phyloP scores from a whole-genome alignment of 441 rosid species.

The Corymbia citriodora region DNA sequence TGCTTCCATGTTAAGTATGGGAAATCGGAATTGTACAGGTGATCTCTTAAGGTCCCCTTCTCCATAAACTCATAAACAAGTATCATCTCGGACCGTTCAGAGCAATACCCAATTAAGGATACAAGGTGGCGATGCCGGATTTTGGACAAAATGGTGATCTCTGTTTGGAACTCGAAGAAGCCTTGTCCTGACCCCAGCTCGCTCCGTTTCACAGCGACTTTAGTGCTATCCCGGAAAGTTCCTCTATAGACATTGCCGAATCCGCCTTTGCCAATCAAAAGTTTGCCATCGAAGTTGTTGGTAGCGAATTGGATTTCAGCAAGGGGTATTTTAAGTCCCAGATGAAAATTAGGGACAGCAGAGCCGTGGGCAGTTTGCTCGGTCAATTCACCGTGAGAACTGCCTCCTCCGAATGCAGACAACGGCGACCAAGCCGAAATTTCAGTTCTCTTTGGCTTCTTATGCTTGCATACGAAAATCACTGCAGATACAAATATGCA shows the following conservation, averaged over 20 bases:
- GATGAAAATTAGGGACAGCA: background rate
- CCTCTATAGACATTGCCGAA: slow-evolving; percentile 2
- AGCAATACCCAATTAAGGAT: slow-evolving; percentile 1
- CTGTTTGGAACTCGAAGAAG: background rate
- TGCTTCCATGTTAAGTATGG: slow-evolving; percentile 2
- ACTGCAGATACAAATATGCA: background rate
- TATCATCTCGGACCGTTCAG: background rate
- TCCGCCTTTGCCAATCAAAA: slow-evolving; percentile 1
- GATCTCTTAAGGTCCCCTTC: slow-evolving; percentile 3
- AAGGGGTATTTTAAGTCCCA: background rate
- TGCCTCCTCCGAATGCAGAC: background rate
- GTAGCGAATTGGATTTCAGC: background rate
- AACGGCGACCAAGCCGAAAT: background rate
- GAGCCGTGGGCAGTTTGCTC: background rate
- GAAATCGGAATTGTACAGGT: background rate
- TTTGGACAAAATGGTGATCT: slow-evolving; percentile 3
- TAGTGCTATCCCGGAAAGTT: background rate
- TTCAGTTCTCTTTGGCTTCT: background rate
- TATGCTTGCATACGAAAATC: background rate
- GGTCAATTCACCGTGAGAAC: background rate
- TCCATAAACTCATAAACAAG: slow-evolving; percentile 7
- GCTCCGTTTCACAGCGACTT: slow-evolving; percentile 2
- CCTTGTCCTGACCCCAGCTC: slow-evolving; percentile 2
- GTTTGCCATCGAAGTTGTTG: background rate
- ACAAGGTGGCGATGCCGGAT: slow-evolving; percentile 3